Percentiles rank a stretch among this genome's conserved stretches.
Evolutionary conservation across 2,329 filamentous ascomycete genomes (phyloP).

Genomic region (Fusarium palustre): DNA sequence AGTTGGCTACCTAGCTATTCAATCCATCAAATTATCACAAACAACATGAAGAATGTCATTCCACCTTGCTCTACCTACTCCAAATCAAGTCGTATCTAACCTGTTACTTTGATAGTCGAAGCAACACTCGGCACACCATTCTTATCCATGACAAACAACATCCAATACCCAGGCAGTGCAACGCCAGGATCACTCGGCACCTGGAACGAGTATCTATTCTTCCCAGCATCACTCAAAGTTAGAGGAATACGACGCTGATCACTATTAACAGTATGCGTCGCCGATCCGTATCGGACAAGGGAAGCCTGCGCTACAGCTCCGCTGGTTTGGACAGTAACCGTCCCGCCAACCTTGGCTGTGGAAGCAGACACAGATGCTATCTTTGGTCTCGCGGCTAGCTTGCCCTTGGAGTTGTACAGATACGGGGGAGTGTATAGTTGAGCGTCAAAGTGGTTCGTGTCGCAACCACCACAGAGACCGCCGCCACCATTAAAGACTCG

Average conservation of each 20-base stretch:
- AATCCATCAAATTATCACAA: not conserved
- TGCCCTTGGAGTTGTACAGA: slow-evolving; percentile 25
- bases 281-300: slow-evolving; percentile 29
- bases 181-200: slow-evolving; percentile 32
- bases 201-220: slow-evolving; percentile 26
- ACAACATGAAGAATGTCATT: not conserved
- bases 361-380: slow-evolving; percentile 14
- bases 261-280: slow-evolving; percentile 35
- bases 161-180: slow-evolving; percentile 40
- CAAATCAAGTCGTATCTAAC: not conserved
- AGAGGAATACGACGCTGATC: slow-evolving; percentile 36
- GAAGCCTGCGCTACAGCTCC: slow-evolving; percentile 8
- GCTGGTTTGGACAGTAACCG: slow-evolving; percentile 12
- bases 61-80: not conserved
- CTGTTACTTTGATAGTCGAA: slow-evolving; percentile 21
- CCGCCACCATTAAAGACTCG: slow-evolving; percentile 37
- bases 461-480: slow-evolving; percentile 23
- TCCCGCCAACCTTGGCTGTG: slow-evolving; percentile 7
- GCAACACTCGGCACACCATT: slow-evolving; percentile 35
- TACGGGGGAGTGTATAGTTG: slow-evolving; percentile 34
- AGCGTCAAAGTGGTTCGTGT: slow-evolving; percentile 38
- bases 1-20: not conserved
- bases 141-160: slow-evolving; percentile 38
- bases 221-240: not conserved
- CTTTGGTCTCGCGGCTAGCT: slow-evolving; percentile 18